Conservation (phyloP, 1,139 yeast species). For the Arxiozyma telluris region DNA sequence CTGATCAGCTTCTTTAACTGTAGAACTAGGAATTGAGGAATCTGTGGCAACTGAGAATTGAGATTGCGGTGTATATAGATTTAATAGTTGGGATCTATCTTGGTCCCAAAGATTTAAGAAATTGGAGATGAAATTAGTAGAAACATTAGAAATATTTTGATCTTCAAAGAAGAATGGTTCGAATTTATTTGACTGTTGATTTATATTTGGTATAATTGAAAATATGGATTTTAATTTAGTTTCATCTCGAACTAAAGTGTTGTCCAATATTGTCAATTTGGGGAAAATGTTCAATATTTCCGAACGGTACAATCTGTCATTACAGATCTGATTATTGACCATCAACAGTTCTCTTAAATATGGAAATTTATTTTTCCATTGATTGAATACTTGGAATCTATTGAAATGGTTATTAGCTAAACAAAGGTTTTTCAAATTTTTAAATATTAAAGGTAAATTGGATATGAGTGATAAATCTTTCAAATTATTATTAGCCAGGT, state of each 20-base stretch:
- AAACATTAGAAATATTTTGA: constrained; percentile 57
- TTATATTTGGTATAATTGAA: constrained; percentile 26
- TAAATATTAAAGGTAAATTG: constrained; percentile 66
- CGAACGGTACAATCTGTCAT: constrained; percentile 43
- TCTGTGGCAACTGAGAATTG: constrained; percentile 67
- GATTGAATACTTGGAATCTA: constrained; percentile 52
- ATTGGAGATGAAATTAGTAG: constrained; percentile 68
- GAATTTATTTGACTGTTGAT: constrained; percentile 35
- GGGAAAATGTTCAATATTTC: constrained; percentile 73
- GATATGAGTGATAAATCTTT: constrained; percentile 53
- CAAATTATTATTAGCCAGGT: constrained; percentile 62
- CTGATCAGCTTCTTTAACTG: constrained; percentile 35
- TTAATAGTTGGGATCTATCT: constrained; percentile 61
- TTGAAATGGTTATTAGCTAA: constrained; percentile 65
- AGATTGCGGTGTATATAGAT: constrained; percentile 72
- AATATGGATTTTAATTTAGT: constrained; percentile 45
- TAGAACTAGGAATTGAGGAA: constrained; percentile 39
- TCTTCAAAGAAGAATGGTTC: constrained; percentile 72
- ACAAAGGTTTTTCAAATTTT: constrained; percentile 67
- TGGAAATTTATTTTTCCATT: constrained; percentile 72
- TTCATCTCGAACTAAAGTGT: constrained; percentile 69
- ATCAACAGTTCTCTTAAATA: constrained; percentile 67
- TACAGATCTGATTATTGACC: constrained; percentile 63
- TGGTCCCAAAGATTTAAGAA: constrained; percentile 73
- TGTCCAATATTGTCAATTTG: constrained; percentile 67